Evolutionary conservation across 768 basidiomycete genomes (phyloP).

Genomic region (Agrocybe praecox): DNA sequence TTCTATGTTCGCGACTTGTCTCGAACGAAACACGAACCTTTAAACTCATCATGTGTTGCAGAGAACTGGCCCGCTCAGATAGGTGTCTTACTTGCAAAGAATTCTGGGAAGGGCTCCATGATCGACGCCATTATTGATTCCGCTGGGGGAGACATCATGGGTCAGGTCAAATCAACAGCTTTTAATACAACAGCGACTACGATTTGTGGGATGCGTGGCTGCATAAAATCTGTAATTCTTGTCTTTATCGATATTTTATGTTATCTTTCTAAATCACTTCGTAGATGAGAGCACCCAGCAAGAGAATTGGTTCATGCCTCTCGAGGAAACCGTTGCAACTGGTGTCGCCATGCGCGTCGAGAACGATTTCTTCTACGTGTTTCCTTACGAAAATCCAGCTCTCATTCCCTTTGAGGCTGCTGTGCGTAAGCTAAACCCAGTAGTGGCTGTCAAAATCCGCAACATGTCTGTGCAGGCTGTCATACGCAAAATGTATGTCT

Average conservation of each 20-base stretch:
- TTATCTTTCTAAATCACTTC: not conserved
- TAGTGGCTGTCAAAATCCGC: slow-evolving; percentile 79
- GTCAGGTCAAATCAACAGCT: no score
- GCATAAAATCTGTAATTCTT: slow-evolving; percentile 65
- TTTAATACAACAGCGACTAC: slow-evolving; percentile 68
- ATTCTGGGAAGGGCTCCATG: slow-evolving; percentile 24
- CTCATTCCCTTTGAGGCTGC: slow-evolving; percentile 82
- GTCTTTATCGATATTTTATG: not conserved
- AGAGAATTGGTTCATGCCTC: slow-evolving; percentile 84
- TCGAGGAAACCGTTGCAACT: slow-evolving; percentile 68
- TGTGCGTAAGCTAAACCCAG: slow-evolving; percentile 75
- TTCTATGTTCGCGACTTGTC: not conserved
- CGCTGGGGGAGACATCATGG: slow-evolving; percentile 67
- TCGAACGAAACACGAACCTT: not conserved
- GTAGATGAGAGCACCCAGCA: slow-evolving; percentile 59
- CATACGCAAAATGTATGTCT: slow-evolving; percentile 62
- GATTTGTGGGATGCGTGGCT: slow-evolving; percentile 79
- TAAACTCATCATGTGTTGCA: slow-evolving; percentile 15
- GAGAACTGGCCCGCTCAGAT: slow-evolving; percentile 58
- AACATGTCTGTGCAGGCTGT: slow-evolving; percentile 79
- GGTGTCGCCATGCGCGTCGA: slow-evolving; percentile 76
- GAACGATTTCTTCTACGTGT: slow-evolving; percentile 70
- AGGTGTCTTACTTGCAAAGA: slow-evolving; percentile 38
- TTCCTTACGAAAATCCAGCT: slow-evolving; percentile 78
- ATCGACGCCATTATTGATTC: slow-evolving; percentile 73